phyloP scores from a whole-genome alignment of 257 asterid species.

The Plantago ovata region DNA sequence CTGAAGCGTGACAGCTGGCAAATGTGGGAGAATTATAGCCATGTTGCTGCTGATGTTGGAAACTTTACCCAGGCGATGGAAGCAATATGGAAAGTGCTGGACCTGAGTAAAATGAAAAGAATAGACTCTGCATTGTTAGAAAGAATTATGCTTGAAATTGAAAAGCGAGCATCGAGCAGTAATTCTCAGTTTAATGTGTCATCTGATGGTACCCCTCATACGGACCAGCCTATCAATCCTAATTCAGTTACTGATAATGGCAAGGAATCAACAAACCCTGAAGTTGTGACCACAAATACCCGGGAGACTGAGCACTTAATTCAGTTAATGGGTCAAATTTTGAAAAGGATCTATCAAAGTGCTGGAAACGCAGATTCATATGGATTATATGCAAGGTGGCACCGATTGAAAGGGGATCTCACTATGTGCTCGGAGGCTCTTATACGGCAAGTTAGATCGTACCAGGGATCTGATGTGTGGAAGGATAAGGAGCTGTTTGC shows the following conservation, averaged over 20 bases:
- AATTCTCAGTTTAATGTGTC: conserved; percentile 20
- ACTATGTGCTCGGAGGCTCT: conserved; percentile 90
- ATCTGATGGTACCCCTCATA: conserved; percentile 4
- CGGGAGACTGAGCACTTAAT: conserved; percentile 57
- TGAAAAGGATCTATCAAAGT: conserved; percentile 56
- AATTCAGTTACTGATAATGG: conserved; percentile 20
- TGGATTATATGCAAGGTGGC: conserved; percentile 92
- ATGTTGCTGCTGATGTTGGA: conserved; percentile 82
- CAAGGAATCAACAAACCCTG: conserved; percentile 25
- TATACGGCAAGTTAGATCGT: conserved; percentile 85
- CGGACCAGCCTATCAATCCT: conserved; percentile 10
- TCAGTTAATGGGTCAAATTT: conserved; percentile 60
- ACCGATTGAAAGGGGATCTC: conserved; percentile 79
- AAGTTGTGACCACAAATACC: conserved; percentile 29
- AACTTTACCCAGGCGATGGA: conserved; percentile 74
- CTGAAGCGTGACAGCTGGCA: conserved; percentile 93
- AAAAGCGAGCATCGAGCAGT: conserved; percentile 32
- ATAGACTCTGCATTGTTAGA: conserved; percentile 51
- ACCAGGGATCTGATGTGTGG: conserved; percentile 87
- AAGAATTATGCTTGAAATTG: conserved; percentile 59
- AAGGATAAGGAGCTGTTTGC: conserved; percentile 63
- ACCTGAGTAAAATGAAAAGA: conserved; percentile 57
- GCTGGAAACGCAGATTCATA: conserved; percentile 63
- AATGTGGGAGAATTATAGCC: conserved; percentile 95
- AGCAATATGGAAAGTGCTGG: conserved; percentile 66